These are phyloP conservation scores for Vitis riparia DNA, from an alignment of 164 flowering plant species.

Conservation along the genomic window DNA sequence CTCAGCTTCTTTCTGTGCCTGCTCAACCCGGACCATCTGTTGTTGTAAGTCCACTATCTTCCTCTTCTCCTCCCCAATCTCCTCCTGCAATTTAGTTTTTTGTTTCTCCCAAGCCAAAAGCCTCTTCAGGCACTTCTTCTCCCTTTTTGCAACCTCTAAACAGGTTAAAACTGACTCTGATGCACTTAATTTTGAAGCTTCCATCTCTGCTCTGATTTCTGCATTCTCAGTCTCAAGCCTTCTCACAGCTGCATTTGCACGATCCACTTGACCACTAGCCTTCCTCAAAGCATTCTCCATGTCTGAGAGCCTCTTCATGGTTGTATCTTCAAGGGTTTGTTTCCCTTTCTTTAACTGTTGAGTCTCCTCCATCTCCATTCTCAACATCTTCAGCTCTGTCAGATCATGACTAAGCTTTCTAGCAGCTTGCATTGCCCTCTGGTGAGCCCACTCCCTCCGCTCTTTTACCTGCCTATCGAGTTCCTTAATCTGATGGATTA, in stretches of 20 bases:
- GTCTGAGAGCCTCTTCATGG: slow-evolving; percentile 84
- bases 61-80: slow-evolving; percentile 69
- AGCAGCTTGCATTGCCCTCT: slow-evolving; percentile 99
- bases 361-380: slow-evolving; percentile 91
- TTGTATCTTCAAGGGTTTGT: slow-evolving; percentile 75
- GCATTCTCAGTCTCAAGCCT: slow-evolving; percentile 94
- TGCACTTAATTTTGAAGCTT: slow-evolving; percentile 94
- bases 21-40: slow-evolving; percentile 45
- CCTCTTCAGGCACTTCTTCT: slow-evolving; percentile 81
- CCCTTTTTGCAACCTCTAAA: slow-evolving; percentile 86
- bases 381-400: slow-evolving; percentile 81
- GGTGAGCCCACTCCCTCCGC: slow-evolving; percentile 94
- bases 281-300: slow-evolving; percentile 93
- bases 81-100: slow-evolving; percentile 79
- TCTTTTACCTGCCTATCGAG: slow-evolving; percentile 81
- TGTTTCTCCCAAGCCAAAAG: slow-evolving; percentile 92
- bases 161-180: slow-evolving; percentile 76
- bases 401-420: slow-evolving; percentile 83
- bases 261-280: slow-evolving; percentile 89
- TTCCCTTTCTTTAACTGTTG: slow-evolving; percentile 85
- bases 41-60: slow-evolving; percentile 60
- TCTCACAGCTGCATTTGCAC: slow-evolving; percentile 86
- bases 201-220: slow-evolving; percentile 96
- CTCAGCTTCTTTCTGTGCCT: slow-evolving; percentile 74
- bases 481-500: slow-evolving; percentile 74